phyloP scores from a whole-genome alignment of 164 flowering plant species.

The Annona squamosa region DNA sequence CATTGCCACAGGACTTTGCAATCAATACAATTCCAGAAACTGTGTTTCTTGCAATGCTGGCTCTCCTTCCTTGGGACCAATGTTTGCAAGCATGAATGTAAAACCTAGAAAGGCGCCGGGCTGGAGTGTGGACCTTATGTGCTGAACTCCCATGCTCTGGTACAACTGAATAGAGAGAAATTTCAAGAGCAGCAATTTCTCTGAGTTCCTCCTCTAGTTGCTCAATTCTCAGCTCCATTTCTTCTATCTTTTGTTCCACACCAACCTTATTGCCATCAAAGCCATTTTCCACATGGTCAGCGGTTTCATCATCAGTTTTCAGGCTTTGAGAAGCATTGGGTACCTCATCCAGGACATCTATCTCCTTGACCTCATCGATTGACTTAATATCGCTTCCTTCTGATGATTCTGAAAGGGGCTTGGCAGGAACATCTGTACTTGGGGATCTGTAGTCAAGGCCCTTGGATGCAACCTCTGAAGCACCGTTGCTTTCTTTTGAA shows the following conservation, averaged over 20 bases:
- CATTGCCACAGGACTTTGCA: constrained; percentile 86
- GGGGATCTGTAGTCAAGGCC: constrained; percentile 21
- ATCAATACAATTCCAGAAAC: constrained; percentile 84
- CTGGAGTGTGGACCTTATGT: constrained; percentile 97
- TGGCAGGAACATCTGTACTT: constrained; percentile 29
- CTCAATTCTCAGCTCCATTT: constrained; percentile 71
- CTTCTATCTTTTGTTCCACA: constrained; percentile 47
- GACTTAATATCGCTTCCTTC: constrained; percentile 48
- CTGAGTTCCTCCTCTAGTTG: constrained; percentile 89
- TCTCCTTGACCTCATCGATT: constrained; percentile 45
- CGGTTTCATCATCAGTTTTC: constrained; percentile 48
- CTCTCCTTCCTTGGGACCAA: constrained; percentile 73
- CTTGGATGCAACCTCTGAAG: constrained; percentile 20
- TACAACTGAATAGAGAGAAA: constrained; percentile 85
- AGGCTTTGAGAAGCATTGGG: constrained; percentile 43
- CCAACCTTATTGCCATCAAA: constrained; percentile 34
- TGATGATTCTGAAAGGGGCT: constrained; percentile 57
- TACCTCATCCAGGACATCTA: constrained; percentile 44
- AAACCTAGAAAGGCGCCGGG: constrained; percentile 91
- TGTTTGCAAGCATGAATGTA: constrained; percentile 93
- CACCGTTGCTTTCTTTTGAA: constrained; percentile 19
- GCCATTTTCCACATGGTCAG: constrained; percentile 35
- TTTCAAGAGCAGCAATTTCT: constrained; percentile 94
- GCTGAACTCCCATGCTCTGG: constrained; percentile 98
- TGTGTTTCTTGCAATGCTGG: constrained; percentile 78